Conservation (phyloP, 2,329 filamentous ascomycete genomes). For the Arthrinium puccinioides region DNA sequence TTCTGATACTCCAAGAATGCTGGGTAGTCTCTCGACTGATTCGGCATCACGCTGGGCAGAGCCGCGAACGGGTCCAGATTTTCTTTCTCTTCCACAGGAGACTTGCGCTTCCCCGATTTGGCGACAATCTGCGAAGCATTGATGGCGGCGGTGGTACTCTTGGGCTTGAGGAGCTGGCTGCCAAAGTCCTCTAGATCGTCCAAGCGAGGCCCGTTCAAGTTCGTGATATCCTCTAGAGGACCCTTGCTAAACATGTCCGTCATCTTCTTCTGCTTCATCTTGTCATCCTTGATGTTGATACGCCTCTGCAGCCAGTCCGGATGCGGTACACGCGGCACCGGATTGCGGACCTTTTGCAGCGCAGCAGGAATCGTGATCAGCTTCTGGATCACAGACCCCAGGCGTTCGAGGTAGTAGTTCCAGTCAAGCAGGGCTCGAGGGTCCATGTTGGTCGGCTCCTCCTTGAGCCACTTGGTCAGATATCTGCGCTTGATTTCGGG, state of each 20-base stretch:
- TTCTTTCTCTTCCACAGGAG: conserved; percentile 56
- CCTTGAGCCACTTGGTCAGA: conserved; percentile 89
- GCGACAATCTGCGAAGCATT: conserved; percentile 48
- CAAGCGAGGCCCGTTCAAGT: conserved; percentile 49
- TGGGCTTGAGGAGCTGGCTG: conserved; percentile 58
- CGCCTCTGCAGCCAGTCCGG: conserved; percentile 94
- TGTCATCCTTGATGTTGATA: conserved; percentile 93
- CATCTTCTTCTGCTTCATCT: conserved; percentile 97
- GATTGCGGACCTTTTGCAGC: conserved; percentile 89
- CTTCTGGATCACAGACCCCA: conserved; percentile 97
- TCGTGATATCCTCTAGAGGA: conserved; percentile 65
- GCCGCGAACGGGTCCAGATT: conserved; percentile 72
- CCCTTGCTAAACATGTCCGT: conserved; percentile 79
- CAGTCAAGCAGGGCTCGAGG: conserved; percentile 87
- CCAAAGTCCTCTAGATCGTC: conserved; percentile 80
- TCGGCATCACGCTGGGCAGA: conserved; percentile 77
- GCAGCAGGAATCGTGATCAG: conserved; percentile 97
- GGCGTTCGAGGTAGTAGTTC: conserved; percentile 92
- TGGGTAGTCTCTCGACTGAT: conserved; percentile 76
- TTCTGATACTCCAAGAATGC: conserved; percentile 93
- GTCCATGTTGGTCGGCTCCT: conserved; percentile 87
- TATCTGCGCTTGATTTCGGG: conserved; percentile 81
- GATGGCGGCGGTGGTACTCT: conserved; percentile 46
- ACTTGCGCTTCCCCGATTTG: conserved; percentile 62
- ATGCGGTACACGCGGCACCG: conserved; percentile 86